These are phyloP conservation scores for Thraustochytrium sp. DNA, from an alignment of 352 stramenopile genomes.

Conservation along the genomic window DNA sequence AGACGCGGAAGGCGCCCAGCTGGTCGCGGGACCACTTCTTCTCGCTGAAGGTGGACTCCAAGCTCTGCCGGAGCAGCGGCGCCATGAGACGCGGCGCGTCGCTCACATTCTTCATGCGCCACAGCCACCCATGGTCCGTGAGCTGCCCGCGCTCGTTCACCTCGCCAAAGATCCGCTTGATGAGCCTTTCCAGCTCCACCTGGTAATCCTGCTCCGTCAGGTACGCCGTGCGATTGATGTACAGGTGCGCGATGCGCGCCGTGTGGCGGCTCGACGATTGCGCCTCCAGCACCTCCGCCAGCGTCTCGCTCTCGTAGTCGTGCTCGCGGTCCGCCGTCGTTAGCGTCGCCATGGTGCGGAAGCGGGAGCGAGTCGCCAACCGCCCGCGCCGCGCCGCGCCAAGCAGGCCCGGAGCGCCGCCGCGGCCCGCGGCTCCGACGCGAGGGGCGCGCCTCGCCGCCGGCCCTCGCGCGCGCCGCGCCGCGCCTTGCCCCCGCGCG, in stretches of 20 bases:
- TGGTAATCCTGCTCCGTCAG: constrained; percentile 2
- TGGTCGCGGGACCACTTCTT: background rate
- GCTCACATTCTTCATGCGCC: background rate
- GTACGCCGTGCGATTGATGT: constrained; percentile 13
- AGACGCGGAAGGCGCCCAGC: background rate
- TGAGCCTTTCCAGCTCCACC: background rate
- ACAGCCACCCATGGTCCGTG: background rate
- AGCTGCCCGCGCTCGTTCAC: background rate
- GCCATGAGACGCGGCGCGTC: background rate
- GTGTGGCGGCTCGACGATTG: background rate
- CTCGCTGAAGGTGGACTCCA: constrained; percentile 9
- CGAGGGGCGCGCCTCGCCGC: too few relatives aligned
- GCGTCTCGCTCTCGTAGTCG: background rate
- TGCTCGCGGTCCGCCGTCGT: background rate
- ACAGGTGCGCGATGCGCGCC: constrained; percentile 24
- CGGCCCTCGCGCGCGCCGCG: too few relatives aligned
- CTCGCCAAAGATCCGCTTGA: constrained; percentile 8
- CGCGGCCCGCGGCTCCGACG: too few relatives aligned
- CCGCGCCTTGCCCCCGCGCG: too few relatives aligned
- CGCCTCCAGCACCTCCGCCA: background rate
- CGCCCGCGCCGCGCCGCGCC: too few relatives aligned
- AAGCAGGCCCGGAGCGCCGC: too few relatives aligned
- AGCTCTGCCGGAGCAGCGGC: background rate
- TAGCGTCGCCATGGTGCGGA: constrained; percentile 2
- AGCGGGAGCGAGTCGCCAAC: too few relatives aligned